Percentiles rank a stretch among this genome's conserved stretches.
These are phyloP conservation scores for Clarireedia sp. DNA, from an alignment of 2,329 filamentous ascomycete genomes.

Conservation along the genomic window DNA sequence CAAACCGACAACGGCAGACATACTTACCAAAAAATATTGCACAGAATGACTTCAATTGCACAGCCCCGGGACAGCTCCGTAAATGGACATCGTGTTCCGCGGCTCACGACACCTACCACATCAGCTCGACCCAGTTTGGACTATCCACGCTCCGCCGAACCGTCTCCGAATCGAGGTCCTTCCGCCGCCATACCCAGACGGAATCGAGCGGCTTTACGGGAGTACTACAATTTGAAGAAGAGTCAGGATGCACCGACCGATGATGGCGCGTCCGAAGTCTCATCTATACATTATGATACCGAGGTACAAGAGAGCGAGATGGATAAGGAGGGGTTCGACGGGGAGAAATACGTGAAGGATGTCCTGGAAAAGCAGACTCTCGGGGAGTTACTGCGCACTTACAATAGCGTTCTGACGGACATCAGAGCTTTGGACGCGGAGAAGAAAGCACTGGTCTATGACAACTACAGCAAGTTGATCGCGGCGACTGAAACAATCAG, in stretches of 20 bases:
- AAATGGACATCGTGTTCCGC: conserved; percentile 48
- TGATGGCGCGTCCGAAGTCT: conserved; percentile 26
- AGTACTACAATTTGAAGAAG: conserved; percentile 81
- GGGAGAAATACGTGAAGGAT: conserved; percentile 57
- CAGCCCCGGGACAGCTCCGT: conserved; percentile 52
- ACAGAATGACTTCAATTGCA: conserved; percentile 56
- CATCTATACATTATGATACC: conserved; percentile 32
- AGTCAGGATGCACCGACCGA: conserved; percentile 21
- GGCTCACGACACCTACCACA: conserved; percentile 59
- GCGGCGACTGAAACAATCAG: conserved; percentile 93
- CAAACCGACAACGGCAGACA: too few relatives aligned
- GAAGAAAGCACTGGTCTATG: conserved; percentile 93
- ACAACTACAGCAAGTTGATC: conserved; percentile 97
- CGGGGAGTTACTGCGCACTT: conserved; percentile 60
- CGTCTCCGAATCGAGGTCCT: conserved; percentile 42
- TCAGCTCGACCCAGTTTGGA: conserved; percentile 72
- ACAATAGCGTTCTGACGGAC: conserved; percentile 67
- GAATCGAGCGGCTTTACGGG: conserved; percentile 80
- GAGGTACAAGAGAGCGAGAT: conserved; percentile 63
- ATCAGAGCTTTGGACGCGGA: conserved; percentile 88
- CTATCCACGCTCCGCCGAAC: conserved; percentile 49
- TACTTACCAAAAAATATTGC: conserved; percentile 7
- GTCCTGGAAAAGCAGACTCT: conserved; percentile 56
- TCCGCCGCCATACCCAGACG: conserved; percentile 23
- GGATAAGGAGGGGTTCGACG: conserved; percentile 65